These are phyloP conservation scores for Annulohypoxylon moriforme DNA, from an alignment of 495 filamentous ascomycete species.

Conservation along the genomic window DNA sequence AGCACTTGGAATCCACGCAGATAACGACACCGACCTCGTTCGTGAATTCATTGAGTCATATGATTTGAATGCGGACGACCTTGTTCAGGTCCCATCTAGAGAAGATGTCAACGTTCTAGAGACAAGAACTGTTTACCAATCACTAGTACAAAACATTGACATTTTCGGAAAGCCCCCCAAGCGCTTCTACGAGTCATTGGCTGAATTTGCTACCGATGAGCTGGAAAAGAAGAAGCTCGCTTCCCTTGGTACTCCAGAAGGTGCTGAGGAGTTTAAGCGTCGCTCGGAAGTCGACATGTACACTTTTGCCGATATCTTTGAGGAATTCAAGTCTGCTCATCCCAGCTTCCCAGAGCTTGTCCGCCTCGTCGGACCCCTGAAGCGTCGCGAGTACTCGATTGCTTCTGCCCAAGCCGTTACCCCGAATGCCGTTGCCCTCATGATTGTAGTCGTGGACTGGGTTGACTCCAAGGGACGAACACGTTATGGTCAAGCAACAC, in stretches of 20 bases:
- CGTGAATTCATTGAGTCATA: conserved; percentile 89
- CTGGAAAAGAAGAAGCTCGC: conserved; percentile 83
- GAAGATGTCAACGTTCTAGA: conserved; percentile 82
- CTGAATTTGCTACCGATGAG: conserved; percentile 85
- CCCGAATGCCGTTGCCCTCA: conserved; percentile 85
- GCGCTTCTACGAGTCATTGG: conserved; percentile 93
- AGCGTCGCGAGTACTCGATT: conserved; percentile 97
- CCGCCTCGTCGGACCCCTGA: conserved; percentile 88
- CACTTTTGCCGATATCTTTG: conserved; percentile 90
- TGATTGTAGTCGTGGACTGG: conserved; percentile 99
- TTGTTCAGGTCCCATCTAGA: conserved; percentile 90
- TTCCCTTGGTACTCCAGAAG: conserved; percentile 82
- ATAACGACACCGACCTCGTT: conserved; percentile 86
- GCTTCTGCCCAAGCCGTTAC: conserved; percentile 94
- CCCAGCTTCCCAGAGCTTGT: conserved; percentile 91
- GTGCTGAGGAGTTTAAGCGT: conserved; percentile 93
- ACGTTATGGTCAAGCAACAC: conserved; percentile 91
- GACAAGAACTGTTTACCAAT: conserved; percentile 93
- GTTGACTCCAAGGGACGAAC: conserved; percentile 86
- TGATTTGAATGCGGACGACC: conserved; percentile 79
- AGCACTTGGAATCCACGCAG: conserved; percentile 95
- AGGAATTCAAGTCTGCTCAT: conserved; percentile 88
- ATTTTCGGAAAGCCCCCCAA: conserved; percentile 97
- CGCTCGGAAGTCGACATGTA: conserved; percentile 92
- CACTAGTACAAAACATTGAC: conserved; percentile 92